Percentiles rank a stretch among this genome's conserved stretches.
phyloP scores from a whole-genome alignment of 306 rosid genomes.

The Lathyrus tuberosus region DNA sequence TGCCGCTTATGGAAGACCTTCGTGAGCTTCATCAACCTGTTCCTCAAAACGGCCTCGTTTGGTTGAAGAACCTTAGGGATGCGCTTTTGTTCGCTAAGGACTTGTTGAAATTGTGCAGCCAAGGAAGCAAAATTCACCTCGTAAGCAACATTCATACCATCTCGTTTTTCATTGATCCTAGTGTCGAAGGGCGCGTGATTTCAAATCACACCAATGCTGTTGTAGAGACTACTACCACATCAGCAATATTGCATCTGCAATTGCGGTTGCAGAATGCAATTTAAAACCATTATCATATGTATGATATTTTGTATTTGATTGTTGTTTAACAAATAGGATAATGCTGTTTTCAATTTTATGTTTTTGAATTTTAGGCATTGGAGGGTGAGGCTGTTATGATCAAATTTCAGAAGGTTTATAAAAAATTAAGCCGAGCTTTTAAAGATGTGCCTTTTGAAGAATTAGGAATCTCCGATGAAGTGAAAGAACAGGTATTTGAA shows the following conservation, averaged over 20 bases:
- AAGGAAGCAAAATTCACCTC: slow-evolving; percentile 76
- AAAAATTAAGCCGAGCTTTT: slow-evolving; percentile 61
- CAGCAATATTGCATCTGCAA: too few species aligned
- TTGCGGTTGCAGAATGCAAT: too few species aligned
- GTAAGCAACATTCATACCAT: slow-evolving; percentile 35
- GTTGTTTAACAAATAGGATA: background rate
- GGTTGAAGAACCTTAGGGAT: slow-evolving; percentile 55
- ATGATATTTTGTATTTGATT: slow-evolving; percentile 1
- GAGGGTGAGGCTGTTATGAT: slow-evolving; percentile 75
- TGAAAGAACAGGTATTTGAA: slow-evolving; percentile 62
- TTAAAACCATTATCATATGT: too few species aligned
- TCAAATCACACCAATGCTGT: too few species aligned
- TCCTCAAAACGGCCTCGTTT: slow-evolving; percentile 43
- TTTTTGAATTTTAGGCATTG: slow-evolving; percentile 50
- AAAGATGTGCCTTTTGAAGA: slow-evolving; percentile 58
- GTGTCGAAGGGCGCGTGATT: too few species aligned
- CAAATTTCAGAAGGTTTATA: slow-evolving; percentile 61
- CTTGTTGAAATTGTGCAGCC: slow-evolving; percentile 60
- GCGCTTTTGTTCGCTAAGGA: slow-evolving; percentile 63
- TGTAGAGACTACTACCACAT: too few species aligned
- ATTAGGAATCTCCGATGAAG: slow-evolving; percentile 75
- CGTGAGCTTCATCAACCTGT: slow-evolving; percentile 52
- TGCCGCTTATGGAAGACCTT: slow-evolving; percentile 75
- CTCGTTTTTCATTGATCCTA: background rate
- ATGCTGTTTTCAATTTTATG: background rate